A percentile compares a stretch with the other conserved stretches of the same genome.
These are phyloP conservation scores for Amaranthus palmeri DNA, from an alignment of 148 eudicot genomes.

Conservation along the genomic window DNA sequence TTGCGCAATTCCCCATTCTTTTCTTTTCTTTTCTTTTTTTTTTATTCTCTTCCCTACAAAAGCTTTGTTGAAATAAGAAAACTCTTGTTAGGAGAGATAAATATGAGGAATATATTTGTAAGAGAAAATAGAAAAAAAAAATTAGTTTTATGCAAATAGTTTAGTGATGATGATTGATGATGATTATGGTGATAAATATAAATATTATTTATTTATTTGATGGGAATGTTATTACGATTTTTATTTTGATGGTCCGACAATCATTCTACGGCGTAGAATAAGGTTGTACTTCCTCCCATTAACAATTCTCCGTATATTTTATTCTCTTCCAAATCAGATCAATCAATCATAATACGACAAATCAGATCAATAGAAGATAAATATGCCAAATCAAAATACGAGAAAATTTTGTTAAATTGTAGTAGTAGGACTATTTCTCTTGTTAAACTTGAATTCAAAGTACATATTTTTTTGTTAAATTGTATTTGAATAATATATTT, in stretches of 20 bases:
- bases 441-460: too few species aligned
- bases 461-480: too few species aligned
- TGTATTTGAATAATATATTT: too few species aligned
- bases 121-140: neutral
- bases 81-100: neutral
- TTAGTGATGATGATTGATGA: neutral
- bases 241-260: slow-evolving; percentile 14
- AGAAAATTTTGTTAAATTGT: too few species aligned
- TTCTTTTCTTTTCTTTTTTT: slow-evolving; percentile 1
- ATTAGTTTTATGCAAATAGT: neutral
- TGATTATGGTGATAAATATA: neutral
- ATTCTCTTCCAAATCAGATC: too few species aligned
- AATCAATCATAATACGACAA: too few species aligned
- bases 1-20: slow-evolving; percentile 34
- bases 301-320: too few species aligned
- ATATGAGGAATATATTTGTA: too few species aligned
- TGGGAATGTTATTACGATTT: neutral
- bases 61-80: neutral
- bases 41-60: slow-evolving; percentile 5
- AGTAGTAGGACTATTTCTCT: too few species aligned
- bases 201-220: too few species aligned
- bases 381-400: too few species aligned
- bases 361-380: too few species aligned
- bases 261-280: slow-evolving; percentile 12
- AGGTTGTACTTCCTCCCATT: slow-evolving; percentile 1